A percentile compares a stretch with the other conserved stretches of the same genome.
Conservation (phyloP, 805 yeast genomes). For the Sugiyamaella chiloensis region DNA sequence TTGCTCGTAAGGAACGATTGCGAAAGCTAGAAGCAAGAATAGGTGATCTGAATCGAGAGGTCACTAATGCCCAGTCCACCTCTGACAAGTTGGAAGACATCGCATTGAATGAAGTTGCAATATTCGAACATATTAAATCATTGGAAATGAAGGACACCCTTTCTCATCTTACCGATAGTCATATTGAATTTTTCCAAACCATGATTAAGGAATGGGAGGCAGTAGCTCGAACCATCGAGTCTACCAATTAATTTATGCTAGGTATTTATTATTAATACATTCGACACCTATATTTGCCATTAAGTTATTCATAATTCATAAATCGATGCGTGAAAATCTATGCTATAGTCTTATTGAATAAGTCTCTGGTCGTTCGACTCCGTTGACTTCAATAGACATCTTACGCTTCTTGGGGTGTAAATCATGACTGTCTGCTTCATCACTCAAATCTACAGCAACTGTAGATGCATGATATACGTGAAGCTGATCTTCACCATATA, state of each 20-base stretch:
- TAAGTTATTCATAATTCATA: neutral
- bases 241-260: neutral
- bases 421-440: constrained; percentile 3
- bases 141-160: constrained; percentile 71
- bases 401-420: constrained; percentile 17
- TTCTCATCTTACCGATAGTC: constrained; percentile 68
- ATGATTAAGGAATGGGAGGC: constrained; percentile 66
- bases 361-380: constrained; percentile 10
- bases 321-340: too few species aligned
- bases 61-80: constrained; percentile 47
- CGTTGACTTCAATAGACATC: constrained; percentile 18
- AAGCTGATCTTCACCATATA: constrained; percentile 46
- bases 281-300: neutral
- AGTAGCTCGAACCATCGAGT: constrained; percentile 6
- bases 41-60: constrained; percentile 48
- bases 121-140: constrained; percentile 78
- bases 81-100: constrained; percentile 56
- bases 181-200: constrained; percentile 67
- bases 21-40: constrained; percentile 49
- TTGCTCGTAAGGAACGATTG: constrained; percentile 50
- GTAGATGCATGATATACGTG: constrained; percentile 20
- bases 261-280: constrained; percentile 6
- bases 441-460: neutral
- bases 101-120: constrained; percentile 52
- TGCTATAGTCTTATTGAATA: constrained; percentile 9